A percentile compares a stretch with the other conserved stretches of the same genome.
Conservation (phyloP, 176 grass and related monocot genomes). For the Stipa capillata region DNA sequence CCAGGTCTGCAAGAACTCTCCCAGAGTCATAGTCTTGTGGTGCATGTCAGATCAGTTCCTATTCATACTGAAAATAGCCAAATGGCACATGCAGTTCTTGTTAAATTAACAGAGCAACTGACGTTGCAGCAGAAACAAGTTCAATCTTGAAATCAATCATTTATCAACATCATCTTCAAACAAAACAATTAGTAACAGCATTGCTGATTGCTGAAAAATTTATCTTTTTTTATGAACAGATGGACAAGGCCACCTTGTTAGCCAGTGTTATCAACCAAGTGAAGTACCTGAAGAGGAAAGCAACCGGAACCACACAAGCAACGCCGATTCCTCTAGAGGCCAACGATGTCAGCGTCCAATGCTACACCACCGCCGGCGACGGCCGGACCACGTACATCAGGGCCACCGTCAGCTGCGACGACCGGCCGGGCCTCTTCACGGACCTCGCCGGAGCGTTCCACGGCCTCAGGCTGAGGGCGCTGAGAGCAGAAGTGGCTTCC, state of each 20-base stretch:
- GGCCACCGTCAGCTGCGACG: slow-evolving; percentile 39
- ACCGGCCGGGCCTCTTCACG: slow-evolving; percentile 29
- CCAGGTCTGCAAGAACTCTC: slow-evolving; percentile 40
- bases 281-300: slow-evolving; percentile 27
- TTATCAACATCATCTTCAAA: neutral
- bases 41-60: slow-evolving; percentile 7
- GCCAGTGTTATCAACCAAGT: slow-evolving; percentile 24
- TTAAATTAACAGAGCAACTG: slow-evolving; percentile 4
- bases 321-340: slow-evolving; percentile 6
- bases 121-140: neutral
- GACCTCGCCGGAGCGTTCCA: slow-evolving; percentile 20
- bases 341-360: slow-evolving; percentile 13
- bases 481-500: slow-evolving; percentile 19
- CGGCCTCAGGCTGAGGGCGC: slow-evolving; percentile 17
- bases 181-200: neutral
- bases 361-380: neutral
- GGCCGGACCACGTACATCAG: neutral
- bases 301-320: neutral
- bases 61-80: neutral
- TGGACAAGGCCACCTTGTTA: slow-evolving; percentile 47
- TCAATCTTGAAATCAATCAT: neutral
- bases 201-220: too few species aligned
- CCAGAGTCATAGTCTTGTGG: neutral
- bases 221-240: slow-evolving; percentile 6
- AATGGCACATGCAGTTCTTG: neutral